A percentile compares a stretch with the other conserved stretches of the same genome.
Evolutionary conservation across 2,329 filamentous ascomycete species (phyloP).

Genomic region (Botrytis deweyae): DNA sequence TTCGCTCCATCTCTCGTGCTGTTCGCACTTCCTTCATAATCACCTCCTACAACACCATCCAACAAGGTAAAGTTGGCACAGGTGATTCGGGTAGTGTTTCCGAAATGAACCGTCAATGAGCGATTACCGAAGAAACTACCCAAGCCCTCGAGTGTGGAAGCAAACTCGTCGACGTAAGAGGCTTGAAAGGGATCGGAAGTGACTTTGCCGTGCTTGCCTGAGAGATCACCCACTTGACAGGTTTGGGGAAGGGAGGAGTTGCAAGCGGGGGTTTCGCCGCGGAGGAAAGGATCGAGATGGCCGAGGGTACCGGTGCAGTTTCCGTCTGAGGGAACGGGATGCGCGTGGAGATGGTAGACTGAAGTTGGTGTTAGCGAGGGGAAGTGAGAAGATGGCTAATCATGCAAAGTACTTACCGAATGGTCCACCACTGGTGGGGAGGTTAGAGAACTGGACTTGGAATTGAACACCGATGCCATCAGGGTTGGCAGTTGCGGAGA

Average conservation of each 20-base stretch:
- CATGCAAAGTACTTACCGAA: conserved; percentile 52
- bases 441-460: conserved; percentile 55
- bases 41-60: neutral
- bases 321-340: conserved; percentile 61
- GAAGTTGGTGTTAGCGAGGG: conserved; percentile 22
- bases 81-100: conserved; percentile 62
- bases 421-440: conserved; percentile 57
- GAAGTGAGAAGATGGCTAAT: too few relatives aligned
- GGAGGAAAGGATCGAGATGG: conserved; percentile 70
- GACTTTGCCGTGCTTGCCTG: conserved; percentile 70
- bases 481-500: conserved; percentile 48
- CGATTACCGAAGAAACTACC: conserved; percentile 64
- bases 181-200: conserved; percentile 49
- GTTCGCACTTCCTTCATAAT: neutral
- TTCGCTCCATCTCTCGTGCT: neutral
- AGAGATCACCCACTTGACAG: conserved; percentile 75
- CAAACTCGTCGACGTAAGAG: conserved; percentile 56
- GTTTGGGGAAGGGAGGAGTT: conserved; percentile 55
- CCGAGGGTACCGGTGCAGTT: conserved; percentile 68
- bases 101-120: conserved; percentile 63
- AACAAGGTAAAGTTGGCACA: conserved; percentile 59
- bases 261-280: conserved; percentile 58
- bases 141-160: conserved; percentile 52
- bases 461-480: conserved; percentile 57
- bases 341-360: conserved; percentile 73